Evolutionary conservation across 1,139 yeast species (phyloP), one percentile per base, ranked within the genome.

Genomic region (Scheffersomyces quercinus): DNA sequence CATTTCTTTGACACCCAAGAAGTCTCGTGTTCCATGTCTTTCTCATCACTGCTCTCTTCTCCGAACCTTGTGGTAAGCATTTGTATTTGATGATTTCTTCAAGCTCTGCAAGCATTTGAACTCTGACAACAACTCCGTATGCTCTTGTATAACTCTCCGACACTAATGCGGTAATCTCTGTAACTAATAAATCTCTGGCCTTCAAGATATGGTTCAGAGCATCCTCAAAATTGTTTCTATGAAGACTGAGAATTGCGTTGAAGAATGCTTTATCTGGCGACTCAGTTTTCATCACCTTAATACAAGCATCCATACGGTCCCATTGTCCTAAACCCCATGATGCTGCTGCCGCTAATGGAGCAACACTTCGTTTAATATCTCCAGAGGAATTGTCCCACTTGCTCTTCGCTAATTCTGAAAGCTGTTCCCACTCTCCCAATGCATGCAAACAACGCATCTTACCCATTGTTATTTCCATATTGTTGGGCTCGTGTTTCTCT

Each of bases 291-390:
- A 95, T 89, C 0, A 88, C 96, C 48, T 82, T 75, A 45, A 91
- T 90, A 58, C 91, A 95, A 8, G 87, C 79, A 58, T 89, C 97
- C 93, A 95, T 91, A 56, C 89, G 77, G 56, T 90, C 97, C 99
- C 99, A 95, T 61, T 89, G 95, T 2, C 93, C 93, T 39, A 93
- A 73, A n/a, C 98, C 98, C 99, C 99, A 93, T 0, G 98, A 89
- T 0, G 99, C 98, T 2, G 98, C 98, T 0, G 98, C 99, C 0
- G 99, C 99, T 43, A 95, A 70, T 1, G 99, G 99, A 1, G 99
- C 98, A 52, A 95, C 91, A n/a, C 85, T 81, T 47, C 96, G 73
- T 55, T 84, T 80, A 39, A 82, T 82, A 26, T 88, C 97, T 38
- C 82, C 77, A 3, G 87, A 72, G 1, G 96, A 81, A 36, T 74